Evolutionary conservation across 345 rosid genomes (phyloP), one percentile per base, ranked within the genome.

Genomic region (Salix purpurea): DNA sequence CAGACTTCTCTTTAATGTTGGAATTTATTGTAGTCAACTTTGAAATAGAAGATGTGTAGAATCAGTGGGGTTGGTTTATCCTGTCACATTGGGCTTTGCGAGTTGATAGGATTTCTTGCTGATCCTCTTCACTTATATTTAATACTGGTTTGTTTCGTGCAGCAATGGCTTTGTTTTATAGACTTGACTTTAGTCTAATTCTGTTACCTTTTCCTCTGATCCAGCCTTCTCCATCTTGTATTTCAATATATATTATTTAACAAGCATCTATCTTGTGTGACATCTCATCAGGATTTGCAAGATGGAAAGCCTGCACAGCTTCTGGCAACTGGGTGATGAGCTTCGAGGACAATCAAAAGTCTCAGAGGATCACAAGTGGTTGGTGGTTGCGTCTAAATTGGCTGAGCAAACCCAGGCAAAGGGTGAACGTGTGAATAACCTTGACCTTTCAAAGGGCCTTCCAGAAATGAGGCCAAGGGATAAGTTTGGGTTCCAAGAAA

Each of bases 251-350:
- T 39, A 71, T 14, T 62, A 32, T 37, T 34, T 52, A 52, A 58
- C 37, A 37, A 74, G 37, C 56, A 64, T 77, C 54, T 76, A 16
- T 64, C 52, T n/a, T 64, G n/a, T 72, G 36, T 60, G 56, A 9
- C 61, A 18, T 76, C 40, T 42, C 37, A 21, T 60, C 72, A 77
- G 75, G 81, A 61, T 73, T 81, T 75, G 87, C 82, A 84, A 83
- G 80, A 91, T 88, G 90, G 93, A 87, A 70, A 85, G 18, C 79
- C 77, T 88, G 83, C 83, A 79, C 34, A 93, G 91, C 89, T 93
- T 90, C 82, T 96, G 99, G 98, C 94, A 93, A 73, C 74, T 96
- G 80, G 99, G 97, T 21, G 99, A 96, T 81, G 98, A 96, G 83
- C 94, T 96, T 26, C 90, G 99, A 76, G 98, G 97, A 71, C 98